Percentiles rank a stretch among this genome's conserved stretches.
phyloP scores from a whole-genome alignment of 2,329 filamentous ascomycete species.

The Nemania diffusa region DNA sequence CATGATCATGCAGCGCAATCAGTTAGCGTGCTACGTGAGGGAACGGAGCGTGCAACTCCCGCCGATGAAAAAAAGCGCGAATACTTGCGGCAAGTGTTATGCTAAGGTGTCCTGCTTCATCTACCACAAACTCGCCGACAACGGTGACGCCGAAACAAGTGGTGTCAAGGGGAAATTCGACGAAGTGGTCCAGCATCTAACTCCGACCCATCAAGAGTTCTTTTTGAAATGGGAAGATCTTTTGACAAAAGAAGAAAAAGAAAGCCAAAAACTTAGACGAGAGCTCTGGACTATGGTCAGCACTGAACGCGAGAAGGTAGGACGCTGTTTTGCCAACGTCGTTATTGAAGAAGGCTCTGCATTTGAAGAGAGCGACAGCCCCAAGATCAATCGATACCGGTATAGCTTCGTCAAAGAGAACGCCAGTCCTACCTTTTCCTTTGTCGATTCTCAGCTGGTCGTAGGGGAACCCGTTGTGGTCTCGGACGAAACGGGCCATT shows the following conservation, averaged over 20 bases:
- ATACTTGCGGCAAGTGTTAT: constrained; percentile 87
- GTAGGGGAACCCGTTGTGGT: constrained; percentile 95
- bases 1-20: constrained; percentile 96
- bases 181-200: constrained; percentile 82
- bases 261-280: constrained; percentile 84
- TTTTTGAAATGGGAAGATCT: constrained; percentile 95
- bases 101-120: constrained; percentile 91
- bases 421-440: constrained; percentile 74
- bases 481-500: constrained; percentile 94
- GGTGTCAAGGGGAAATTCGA: constrained; percentile 85
- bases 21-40: constrained; percentile 84
- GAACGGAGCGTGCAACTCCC: constrained; percentile 83
- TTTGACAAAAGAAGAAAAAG: constrained; percentile 92
- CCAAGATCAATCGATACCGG: constrained; percentile 90
- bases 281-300: constrained; percentile 98
- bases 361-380: constrained; percentile 72
- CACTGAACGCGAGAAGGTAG: constrained; percentile 84
- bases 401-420: constrained; percentile 85
- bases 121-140: constrained; percentile 90
- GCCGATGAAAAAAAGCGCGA: constrained; percentile 83
- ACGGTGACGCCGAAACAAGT: constrained; percentile 82
- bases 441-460: constrained; percentile 87
- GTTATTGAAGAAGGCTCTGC: constrained; percentile 82
- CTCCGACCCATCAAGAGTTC: constrained; percentile 78
- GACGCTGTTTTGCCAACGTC: constrained; percentile 89